These are phyloP conservation scores for Inga laurina DNA, from an alignment of 306 rosid genomes.

Conservation along the genomic window DNA sequence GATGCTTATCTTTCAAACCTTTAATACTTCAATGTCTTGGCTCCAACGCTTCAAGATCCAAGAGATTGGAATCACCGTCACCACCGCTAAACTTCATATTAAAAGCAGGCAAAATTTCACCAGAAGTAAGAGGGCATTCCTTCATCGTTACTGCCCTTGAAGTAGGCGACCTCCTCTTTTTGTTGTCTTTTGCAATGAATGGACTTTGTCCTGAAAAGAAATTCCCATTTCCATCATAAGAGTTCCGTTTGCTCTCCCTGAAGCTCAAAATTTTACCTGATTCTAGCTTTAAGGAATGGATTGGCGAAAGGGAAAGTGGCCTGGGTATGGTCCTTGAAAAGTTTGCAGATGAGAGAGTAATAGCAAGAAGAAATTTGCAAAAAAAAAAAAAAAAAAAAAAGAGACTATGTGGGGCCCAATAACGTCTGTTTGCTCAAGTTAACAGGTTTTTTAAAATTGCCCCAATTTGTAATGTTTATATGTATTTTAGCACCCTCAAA, in stretches of 20 bases:
- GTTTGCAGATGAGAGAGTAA: too few relatives aligned
- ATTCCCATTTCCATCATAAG: constrained; percentile 39
- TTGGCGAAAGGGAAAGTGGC: too few relatives aligned
- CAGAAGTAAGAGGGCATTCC: constrained; percentile 88
- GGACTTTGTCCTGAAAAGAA: constrained; percentile 57
- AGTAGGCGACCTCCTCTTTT: constrained; percentile 66
- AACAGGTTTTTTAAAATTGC: too few relatives aligned
- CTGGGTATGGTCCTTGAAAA: too few relatives aligned
- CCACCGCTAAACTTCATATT: constrained; percentile 47
- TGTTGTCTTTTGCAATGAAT: constrained; percentile 49
- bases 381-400: too few relatives aligned
- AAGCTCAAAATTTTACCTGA: constrained; percentile 80
- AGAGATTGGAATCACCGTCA: constrained; percentile 60
- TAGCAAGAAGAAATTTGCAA: too few relatives aligned
- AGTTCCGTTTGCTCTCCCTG: constrained; percentile 65
- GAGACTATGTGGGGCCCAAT: too few relatives aligned
- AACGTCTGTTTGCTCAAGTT: too few relatives aligned
- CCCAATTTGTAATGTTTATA: too few relatives aligned
- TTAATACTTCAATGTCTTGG: too few relatives aligned
- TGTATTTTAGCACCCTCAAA: too few relatives aligned
- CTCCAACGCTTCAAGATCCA: constrained; percentile 85
- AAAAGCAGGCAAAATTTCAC: constrained; percentile 57
- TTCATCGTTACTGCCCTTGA: constrained; percentile 81
- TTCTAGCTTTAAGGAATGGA: constrained; percentile 69
- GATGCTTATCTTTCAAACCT: too few relatives aligned